Percentiles rank a stretch among this genome's conserved stretches.
These are phyloP conservation scores for Orbilia brochopaga DNA, from an alignment of 2,329 filamentous ascomycete species.

Conservation along the genomic window DNA sequence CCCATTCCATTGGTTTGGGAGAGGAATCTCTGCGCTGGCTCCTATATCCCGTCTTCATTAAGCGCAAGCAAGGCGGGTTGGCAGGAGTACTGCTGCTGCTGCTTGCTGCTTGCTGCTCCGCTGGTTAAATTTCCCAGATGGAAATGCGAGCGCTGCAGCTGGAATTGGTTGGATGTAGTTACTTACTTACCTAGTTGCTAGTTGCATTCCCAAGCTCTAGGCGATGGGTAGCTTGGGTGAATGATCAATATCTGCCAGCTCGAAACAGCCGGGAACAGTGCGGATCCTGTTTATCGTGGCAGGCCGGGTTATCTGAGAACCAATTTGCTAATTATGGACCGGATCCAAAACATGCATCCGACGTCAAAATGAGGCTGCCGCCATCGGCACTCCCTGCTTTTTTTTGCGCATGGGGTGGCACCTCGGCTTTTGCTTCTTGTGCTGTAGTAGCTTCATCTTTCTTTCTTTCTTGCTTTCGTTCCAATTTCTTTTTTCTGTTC, in stretches of 20 bases:
- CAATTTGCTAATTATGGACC: background rate
- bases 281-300: background rate
- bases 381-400: background rate
- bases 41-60: background rate
- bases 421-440: background rate
- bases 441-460: too few species aligned
- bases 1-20: conserved; percentile 1
- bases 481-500: too few species aligned
- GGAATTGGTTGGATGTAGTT: too few species aligned
- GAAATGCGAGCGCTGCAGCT: too few species aligned
- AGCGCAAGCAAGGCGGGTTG: background rate
- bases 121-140: too few species aligned
- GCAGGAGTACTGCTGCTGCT: background rate
- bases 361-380: conserved; percentile 3
- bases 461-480: too few species aligned
- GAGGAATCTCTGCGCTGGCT: background rate
- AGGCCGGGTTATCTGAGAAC: background rate
- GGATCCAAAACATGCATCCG: background rate
- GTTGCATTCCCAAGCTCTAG: background rate
- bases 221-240: background rate
- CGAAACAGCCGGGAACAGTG: background rate
- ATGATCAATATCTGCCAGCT: background rate
- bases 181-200: too few species aligned
- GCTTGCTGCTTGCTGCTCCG: background rate
- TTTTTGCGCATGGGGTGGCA: background rate